Percentiles rank a stretch among this genome's conserved stretches.
Conservation (phyloP, 2,329 filamentous ascomycete species). For the Apiospora sp. region DNA sequence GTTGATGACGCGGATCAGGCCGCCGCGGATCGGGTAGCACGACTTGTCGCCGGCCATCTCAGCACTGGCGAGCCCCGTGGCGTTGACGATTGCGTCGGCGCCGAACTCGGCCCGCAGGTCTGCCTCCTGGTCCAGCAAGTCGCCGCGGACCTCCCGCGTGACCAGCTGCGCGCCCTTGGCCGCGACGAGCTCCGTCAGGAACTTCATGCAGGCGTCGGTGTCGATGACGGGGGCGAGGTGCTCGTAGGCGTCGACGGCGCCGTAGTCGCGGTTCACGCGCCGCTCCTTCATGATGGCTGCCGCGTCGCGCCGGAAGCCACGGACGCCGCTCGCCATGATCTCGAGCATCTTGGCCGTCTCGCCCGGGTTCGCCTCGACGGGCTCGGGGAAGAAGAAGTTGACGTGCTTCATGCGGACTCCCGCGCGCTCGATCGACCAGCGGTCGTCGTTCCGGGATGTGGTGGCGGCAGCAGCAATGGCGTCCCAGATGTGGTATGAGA, state of each 20-base stretch:
- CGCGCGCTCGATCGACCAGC: slow-evolving; percentile 33
- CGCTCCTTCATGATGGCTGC: slow-evolving; percentile 46
- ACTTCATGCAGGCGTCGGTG: slow-evolving; percentile 52
- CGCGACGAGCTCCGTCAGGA: slow-evolving; percentile 49
- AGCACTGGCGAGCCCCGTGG: slow-evolving; percentile 47
- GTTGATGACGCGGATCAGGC: slow-evolving; percentile 53
- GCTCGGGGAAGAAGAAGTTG: slow-evolving; percentile 48
- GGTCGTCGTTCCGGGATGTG: slow-evolving; percentile 31
- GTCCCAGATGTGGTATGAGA: slow-evolving; percentile 48
- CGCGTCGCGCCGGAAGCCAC: slow-evolving; percentile 43
- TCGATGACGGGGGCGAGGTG: slow-evolving; percentile 54
- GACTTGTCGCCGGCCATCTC: slow-evolving; percentile 46
- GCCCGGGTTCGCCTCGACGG: slow-evolving; percentile 43
- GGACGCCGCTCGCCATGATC: slow-evolving; percentile 47
- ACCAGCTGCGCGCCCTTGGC: slow-evolving; percentile 49
- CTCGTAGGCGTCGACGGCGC: slow-evolving; percentile 51
- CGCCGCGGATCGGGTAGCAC: slow-evolving; percentile 53
- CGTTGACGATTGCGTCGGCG: slow-evolving; percentile 53
- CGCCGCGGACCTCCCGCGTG: slow-evolving; percentile 46
- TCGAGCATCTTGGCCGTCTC: slow-evolving; percentile 49
- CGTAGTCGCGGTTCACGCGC: slow-evolving; percentile 42
- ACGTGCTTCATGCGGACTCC: slow-evolving; percentile 48
- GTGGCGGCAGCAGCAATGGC: slow-evolving; percentile 46
- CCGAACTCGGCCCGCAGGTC: slow-evolving; percentile 42
- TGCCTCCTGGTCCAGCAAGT: slow-evolving; percentile 47